Base-by-base conservation (phyloP, 2,329 filamentous ascomycete genomes). In the Hypoxylon sp. region DNA sequence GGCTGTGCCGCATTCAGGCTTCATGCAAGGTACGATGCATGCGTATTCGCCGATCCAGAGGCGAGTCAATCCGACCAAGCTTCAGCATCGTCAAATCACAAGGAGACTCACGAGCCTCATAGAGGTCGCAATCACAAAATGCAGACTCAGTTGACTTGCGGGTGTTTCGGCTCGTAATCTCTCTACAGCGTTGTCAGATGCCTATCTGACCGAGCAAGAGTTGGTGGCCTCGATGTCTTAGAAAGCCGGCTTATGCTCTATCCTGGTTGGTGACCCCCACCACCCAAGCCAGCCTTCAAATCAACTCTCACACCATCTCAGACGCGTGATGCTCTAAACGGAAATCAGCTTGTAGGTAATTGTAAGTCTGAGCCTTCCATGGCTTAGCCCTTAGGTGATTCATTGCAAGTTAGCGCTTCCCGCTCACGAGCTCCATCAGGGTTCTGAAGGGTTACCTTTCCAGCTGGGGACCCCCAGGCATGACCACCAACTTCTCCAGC, bases 11-110 rank as follows among this genome's bases (percentile, higher is more conserved):
- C 64, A 60, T 16, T 53, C 53, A 57, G 62, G 62, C 65, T 64
- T 68, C 58, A 70, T 68, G 74, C 74, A 75, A 75, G 74, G 74
- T 75, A 75, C 74, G 67, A 67, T 68, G 72, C 69, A 71, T 71
- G 58, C 59, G 58, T 72, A 68, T 56, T 69, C 61, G 65, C 56
- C 71, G 70, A 74, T 73, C 71, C 63, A 51, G 52, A 62, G 32
- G 69, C 62, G 33, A 70, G 65, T 65, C 67, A 70, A 68, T 65
- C 50, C 65, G 67, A 74, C 70, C 68, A 63, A 68, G 64, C 62
- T 60, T 48, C 67, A 64, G 65, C 65, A 67, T 40, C 57, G 61
- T 70, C 73, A 70, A 74, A 75, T 74, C 72, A 75, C 70, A 74
- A 68, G 66, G 61, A 50, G 36, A 67, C 71, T 70, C 71, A 74